Evolutionary conservation across 129 eudicot species (phyloP).

Genomic region (Ambrosia trifida): DNA sequence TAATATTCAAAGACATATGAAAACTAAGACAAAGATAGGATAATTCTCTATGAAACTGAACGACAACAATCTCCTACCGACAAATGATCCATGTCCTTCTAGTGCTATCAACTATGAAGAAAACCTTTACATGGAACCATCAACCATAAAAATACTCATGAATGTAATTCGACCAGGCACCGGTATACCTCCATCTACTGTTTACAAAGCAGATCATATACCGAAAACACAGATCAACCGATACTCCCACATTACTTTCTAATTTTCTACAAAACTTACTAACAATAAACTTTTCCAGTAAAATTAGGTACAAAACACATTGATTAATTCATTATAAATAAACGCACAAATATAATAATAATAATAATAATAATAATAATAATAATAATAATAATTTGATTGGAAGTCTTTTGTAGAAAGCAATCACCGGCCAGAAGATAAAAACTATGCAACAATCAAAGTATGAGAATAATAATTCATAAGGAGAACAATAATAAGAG

Average conservation of each 20-base stretch:
- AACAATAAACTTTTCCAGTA: not conserved
- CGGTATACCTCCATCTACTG: too few species aligned
- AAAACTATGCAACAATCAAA: not conserved
- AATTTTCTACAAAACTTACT: not conserved
- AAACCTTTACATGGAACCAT: not conserved
- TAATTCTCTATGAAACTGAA: not conserved
- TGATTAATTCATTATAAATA: not conserved
- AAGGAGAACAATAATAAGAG: not conserved
- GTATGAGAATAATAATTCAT: not conserved
- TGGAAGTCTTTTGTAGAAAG: not conserved
- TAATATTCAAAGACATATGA: not conserved
- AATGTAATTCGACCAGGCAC: too few species aligned
- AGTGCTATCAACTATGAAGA: not conserved
- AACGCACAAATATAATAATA: not conserved
- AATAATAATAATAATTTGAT: not conserved
- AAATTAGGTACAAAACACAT: not conserved
- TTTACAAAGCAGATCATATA: conserved; percentile 26
- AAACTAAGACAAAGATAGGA: not conserved
- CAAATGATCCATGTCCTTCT: not conserved
- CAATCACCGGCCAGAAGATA: not conserved
- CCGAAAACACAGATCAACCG: conserved; percentile 16
- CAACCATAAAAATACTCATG: not conserved
- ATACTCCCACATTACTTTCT: conserved; percentile 11
- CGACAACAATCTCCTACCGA: not conserved
- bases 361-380: not conserved